Evolutionary conservation across 192 early-diverging fungal genomes (phyloP), one percentile per base, ranked within the genome.

Genomic region (Piromyces finnis): DNA sequence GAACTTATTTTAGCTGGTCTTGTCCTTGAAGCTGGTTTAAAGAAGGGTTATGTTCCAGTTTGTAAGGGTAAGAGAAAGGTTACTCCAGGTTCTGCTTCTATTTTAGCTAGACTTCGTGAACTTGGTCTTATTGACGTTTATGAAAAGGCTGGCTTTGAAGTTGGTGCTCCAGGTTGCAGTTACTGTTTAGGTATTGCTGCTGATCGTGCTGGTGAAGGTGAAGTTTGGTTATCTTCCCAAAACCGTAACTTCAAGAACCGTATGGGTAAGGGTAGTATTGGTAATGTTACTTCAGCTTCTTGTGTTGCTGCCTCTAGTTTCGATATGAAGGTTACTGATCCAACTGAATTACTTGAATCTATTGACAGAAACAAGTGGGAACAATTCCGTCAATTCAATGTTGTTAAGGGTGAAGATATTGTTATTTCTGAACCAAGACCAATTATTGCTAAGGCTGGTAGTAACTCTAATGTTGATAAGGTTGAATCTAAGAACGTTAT

Each of bases 231-330:
- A 79, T 91, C 90, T 83, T 93, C 92, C 79, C 93, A 94, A 87
- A 94, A 94, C 89, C 89, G 93, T 82, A 94, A 94, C 84, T 94
- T 94, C 83, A 92, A 91, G 86, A 94, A 94, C 85, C 90, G 93
- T 81, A 94, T 94, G 93, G 93, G 93, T 29, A 90, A 91, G 78
- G 93, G 93, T 77, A 90, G 91, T 35, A 94, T 94, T 78, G 93
- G 88, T 79, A 94, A 94, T 85, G 86, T 94, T 36, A 88, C 90
- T 28, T 93, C 92, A 26, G 93, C 93, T 18, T 91, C 93, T 59
- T 93, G 92, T 17, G 93, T 94, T 26, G 93, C 93, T 27, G 93
- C 92, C 4, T 94, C 93, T 12, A 89, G 88, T 30, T 94, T 94
- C 82, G 87, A 85, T 86, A 94, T 94, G 92, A 87, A 86, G 82